Base-by-base conservation (phyloP, 148 eudicot genomes). In the Chenopodium album region DNA sequence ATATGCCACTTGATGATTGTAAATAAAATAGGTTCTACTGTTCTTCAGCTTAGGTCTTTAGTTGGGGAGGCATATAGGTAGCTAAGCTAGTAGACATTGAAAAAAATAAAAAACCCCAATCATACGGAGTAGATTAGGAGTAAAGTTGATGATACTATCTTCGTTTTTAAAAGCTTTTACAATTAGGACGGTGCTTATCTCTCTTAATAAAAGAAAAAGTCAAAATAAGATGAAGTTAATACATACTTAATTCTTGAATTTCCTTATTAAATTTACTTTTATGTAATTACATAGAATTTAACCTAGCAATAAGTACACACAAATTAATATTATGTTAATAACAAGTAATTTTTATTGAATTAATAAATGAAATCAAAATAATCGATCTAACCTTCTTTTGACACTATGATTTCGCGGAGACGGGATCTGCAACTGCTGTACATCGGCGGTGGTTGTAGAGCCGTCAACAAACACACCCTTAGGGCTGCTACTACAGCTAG, bases 391-490 rank as follows among this genome's bases (percentile, higher is more conserved):
- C 98, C 98, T 94, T 85, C 94, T 82, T 83, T 91, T 94, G 77
- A 90, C 86, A 70, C 91, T 92, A 87, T 91, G 85, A 85, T 86
- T 91, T 52, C 87, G 89, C 81, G 92, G 91, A 63, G 94, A 91
- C 60, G 98, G 88, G 90, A 94, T 94, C 93, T 91, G 88, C 54
- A 85, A 14, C 66, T 20, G 26, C 11, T 20, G 26, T 26, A 17
- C 63, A 5, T 1, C 69, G 7, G 80, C 87, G 52, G 82, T n/a
- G 54, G 65, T n/a, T 16, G 19, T 62, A 20, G 10, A 4, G 26
- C 62, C 28, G 37, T 54, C 75, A 75, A 29, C 28, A 26, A 65
- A 75, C 9, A 32, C 79, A 13, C 68, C 71, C 46, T 52, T 80
- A 2, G 62, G 63, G 28, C 17, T 28, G n/a, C 29, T 71, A 13